Evolutionary conservation across 768 basidiomycete species (phyloP).

Genomic region (Rhizopogon roseolus): DNA sequence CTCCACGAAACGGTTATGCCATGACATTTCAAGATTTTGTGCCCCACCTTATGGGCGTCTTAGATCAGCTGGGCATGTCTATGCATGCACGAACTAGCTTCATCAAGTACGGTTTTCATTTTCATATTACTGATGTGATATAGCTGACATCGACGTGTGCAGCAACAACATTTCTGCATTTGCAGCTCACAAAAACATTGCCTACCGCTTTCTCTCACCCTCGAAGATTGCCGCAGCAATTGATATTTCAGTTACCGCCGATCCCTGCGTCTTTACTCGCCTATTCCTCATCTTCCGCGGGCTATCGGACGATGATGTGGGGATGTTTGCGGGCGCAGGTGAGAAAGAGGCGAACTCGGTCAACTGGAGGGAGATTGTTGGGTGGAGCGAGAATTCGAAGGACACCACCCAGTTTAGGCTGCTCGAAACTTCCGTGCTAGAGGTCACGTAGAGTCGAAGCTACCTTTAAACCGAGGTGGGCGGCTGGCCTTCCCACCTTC

Average conservation of each 20-base stretch:
- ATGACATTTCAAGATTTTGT: conserved; percentile 81
- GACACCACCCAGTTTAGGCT: conserved; percentile 72
- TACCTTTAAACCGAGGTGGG: neutral
- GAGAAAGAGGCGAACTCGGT: conserved; percentile 81
- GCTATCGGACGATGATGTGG: conserved; percentile 73
- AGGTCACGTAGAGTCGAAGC: conserved; percentile 43
- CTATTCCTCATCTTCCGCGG: conserved; percentile 86
- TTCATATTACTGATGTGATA: neutral
- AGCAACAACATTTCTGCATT: conserved; percentile 78
- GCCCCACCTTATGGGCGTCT: conserved; percentile 73
- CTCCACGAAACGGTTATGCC: conserved; percentile 79
- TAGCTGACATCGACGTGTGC: conserved; percentile 1
- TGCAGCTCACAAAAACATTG: conserved; percentile 77
- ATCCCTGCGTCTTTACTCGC: conserved; percentile 78
- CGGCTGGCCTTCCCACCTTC: conserved; percentile 16
- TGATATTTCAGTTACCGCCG: conserved; percentile 78
- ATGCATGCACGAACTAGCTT: conserved; percentile 78
- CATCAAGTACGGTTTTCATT: conserved; percentile 51
- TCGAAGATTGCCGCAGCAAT: conserved; percentile 79
- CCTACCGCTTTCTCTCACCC: conserved; percentile 83
- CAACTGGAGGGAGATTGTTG: conserved; percentile 79
- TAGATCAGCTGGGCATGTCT: conserved; percentile 83
- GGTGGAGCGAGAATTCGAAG: conserved; percentile 79
- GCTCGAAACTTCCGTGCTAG: conserved; percentile 74
- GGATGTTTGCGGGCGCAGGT: conserved; percentile 68